Evolutionary conservation across 2,329 filamentous ascomycete genomes (phyloP).

Genomic region (Fusarium sp.): DNA sequence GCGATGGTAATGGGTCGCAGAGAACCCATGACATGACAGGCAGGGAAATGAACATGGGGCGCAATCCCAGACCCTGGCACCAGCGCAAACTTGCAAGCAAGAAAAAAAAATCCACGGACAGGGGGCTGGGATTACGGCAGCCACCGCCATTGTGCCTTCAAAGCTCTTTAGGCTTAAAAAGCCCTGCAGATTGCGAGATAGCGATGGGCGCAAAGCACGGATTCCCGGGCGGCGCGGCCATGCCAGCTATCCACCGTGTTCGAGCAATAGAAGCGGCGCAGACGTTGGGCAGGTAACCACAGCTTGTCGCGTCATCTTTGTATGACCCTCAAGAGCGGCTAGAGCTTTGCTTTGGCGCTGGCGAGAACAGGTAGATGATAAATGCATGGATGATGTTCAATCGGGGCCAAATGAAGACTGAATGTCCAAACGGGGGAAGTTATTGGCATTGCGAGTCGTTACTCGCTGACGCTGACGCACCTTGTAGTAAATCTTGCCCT

Average conservation of each 20-base stretch:
- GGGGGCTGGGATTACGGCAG: slow-evolving; percentile 41
- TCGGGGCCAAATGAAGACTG: slow-evolving; percentile 17
- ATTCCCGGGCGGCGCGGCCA: slow-evolving; percentile 35
- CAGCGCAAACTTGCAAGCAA: slow-evolving; percentile 34
- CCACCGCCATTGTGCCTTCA: slow-evolving; percentile 44
- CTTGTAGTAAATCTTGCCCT: slow-evolving; percentile 93
- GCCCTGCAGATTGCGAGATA: slow-evolving; percentile 43
- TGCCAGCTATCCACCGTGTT: slow-evolving; percentile 23
- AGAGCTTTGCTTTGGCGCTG: slow-evolving; percentile 21
- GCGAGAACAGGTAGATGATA: slow-evolving; percentile 7
- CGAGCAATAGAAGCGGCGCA: slow-evolving; percentile 37
- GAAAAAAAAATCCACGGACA: slow-evolving; percentile 34
- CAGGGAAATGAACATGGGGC: slow-evolving; percentile 41
- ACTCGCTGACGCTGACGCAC: slow-evolving; percentile 65
- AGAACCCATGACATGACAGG: slow-evolving; percentile 48
- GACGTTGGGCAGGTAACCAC: slow-evolving; percentile 11
- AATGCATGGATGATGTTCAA: slow-evolving; percentile 5
- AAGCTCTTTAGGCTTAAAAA: slow-evolving; percentile 46
- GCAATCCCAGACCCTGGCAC: slow-evolving; percentile 36
- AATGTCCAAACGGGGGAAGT: slow-evolving; percentile 26
- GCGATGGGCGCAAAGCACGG: slow-evolving; percentile 43
- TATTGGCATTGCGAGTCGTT: slow-evolving; percentile 23
- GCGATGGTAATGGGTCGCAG: slow-evolving; percentile 38
- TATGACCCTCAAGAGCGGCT: slow-evolving; percentile 5
- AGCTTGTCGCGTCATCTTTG: slow-evolving; percentile 15